phyloP scores from a whole-genome alignment of 257 asterid genomes.

The Solanum lycopersicoides region DNA sequence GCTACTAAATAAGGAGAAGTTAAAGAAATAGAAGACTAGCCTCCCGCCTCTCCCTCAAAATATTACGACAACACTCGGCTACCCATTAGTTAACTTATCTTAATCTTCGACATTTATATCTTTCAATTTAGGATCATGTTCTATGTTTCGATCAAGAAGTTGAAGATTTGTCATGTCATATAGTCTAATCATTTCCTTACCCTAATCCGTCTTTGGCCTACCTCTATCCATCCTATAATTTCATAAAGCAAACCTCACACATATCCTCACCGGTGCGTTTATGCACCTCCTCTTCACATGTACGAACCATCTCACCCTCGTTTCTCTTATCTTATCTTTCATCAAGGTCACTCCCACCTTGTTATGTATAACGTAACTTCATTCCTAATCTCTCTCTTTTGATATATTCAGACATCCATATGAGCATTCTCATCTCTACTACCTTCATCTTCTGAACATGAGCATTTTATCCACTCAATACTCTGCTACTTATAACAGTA shows the following conservation, averaged over 20 bases:
- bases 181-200: background rate
- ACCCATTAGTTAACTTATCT: background rate
- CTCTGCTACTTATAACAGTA: background rate
- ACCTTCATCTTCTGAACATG: background rate
- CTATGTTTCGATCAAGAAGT: background rate
- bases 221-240: background rate
- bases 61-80: background rate
- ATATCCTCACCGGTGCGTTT: background rate
- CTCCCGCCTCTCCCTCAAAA: background rate
- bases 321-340: background rate
- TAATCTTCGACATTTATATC: background rate
- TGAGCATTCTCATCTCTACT: background rate
- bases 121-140: background rate
- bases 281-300: background rate
- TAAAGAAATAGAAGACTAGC: background rate
- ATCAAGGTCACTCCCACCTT: background rate
- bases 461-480: no score
- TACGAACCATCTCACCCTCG: accelerated
- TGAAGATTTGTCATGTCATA: background rate
- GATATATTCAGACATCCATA: background rate
- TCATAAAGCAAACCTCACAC: background rate
- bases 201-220: background rate
- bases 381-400: accelerated
- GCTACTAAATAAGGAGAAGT: background rate
- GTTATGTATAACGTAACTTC: background rate